Base-by-base conservation (phyloP, 306 rosid genomes). In the Fagus crenata region DNA sequence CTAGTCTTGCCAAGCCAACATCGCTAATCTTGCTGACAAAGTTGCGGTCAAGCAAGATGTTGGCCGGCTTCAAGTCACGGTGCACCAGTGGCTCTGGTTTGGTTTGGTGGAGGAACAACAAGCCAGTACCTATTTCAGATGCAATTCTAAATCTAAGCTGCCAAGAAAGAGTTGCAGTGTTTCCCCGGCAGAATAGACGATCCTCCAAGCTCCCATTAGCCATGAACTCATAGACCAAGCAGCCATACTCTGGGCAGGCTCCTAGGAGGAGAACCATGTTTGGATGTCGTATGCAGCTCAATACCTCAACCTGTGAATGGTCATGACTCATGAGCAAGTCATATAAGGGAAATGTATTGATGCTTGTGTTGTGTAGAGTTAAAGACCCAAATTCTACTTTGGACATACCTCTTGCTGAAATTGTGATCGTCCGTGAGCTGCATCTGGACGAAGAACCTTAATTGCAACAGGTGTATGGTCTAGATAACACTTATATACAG, bases 261-360 rank as follows among this genome's bases (percentile, higher is more conserved):
- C 98, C 98, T 2, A 94, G 86, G 53, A 94, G 98, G 53, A 94
- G 97, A 69, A 94, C 98, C 97, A 94, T 94, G 93, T 94, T 89
- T 7, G 98, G 98, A 86, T 94, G 98, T 59, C 98, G 81, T 77
- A 94, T 94, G 82, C 92, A 86, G 86, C 97, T 90, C 14, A 94
- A 79, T 67, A 94, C 93, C 85, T 94, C 97, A 84, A 94, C 92
- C 98, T 94, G 85, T 42, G 41, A 67, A 74, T 18, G 33, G 67
- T 55, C 39, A 75, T 69, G 64, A 77, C 53, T 55, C 39, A 75
- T 73, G 55, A 80, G 65, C 17, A 56, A 60, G 51, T 79, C 69
- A 72, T 79, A 53, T 49, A 63, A 77, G 60, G 59, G 49, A 58
- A 46, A 31, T 58, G 22, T 9, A 33, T 73, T 40, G 8, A 40